Evolutionary conservation across 306 rosid species (phyloP), one percentile per base, ranked within the genome.

Genomic region (Gillenia trifoliata): DNA sequence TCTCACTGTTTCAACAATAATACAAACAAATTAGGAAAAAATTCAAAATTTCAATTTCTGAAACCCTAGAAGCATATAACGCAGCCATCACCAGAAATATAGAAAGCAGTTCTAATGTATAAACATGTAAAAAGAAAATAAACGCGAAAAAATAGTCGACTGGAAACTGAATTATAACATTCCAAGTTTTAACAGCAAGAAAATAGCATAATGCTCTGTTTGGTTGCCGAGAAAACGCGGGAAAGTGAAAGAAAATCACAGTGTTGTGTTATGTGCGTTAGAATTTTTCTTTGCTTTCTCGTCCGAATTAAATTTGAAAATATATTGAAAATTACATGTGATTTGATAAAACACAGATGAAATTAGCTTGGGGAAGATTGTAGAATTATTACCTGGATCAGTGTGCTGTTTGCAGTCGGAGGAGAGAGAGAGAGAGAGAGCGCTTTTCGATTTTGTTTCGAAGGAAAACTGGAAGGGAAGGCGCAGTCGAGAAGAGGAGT

Each of bases 61-160:
- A 78, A 78, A 78, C 77, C 77, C 77, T 71, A 78, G 45, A 55
- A 20, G 50, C 49, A 38, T 38, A 16, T 36, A 55, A 31, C 29
- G 11, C 15, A 47, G 55, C 57, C 8, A 50, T 52, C 25, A 34
- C 38, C n/a, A 6, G 45, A 63, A 63, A 49, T 1, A 26, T 7
- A 16, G 3, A 43, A 4, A 54, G 16, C 45, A 38, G 26, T 52
- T 47, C 3, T 3, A 8, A 3, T 3, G n/a, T 15, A 62, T 9
- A 26, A 26, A 40, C 16, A 11, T n/a, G 12, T 17, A 36, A 55
- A 13, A 63, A 22, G 15, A 36, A 22, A 31, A 64, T 13, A 26
- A 26, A 22, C 29, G 15, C 13, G 11, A 15, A 7, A 73, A 49
- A n/a, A 6, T 4, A 20, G 41, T 20, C 25, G 47, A 62, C 15